Percentiles rank a stretch among this genome's conserved stretches.
Conservation (phyloP, 139 green algal genomes). For the Coelastrella sp. region DNA sequence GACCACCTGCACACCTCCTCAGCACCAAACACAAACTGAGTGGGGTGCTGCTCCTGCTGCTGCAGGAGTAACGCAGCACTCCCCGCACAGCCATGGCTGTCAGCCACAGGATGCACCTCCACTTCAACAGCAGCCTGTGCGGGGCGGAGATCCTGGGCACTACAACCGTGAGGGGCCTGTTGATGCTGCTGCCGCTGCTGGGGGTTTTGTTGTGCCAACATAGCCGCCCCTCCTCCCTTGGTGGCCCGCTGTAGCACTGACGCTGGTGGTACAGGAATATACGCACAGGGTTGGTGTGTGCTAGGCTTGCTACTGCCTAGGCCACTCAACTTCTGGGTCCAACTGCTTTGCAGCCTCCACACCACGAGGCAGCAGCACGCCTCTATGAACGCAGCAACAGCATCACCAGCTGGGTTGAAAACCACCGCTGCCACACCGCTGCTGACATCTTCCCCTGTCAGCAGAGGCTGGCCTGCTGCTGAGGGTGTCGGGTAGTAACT, state of each 20-base stretch:
- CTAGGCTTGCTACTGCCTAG: constrained; percentile 28
- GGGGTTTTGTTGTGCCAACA: background rate
- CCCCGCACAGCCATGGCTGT: background rate
- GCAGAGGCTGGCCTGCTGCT: background rate
- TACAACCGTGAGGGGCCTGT: too few species aligned
- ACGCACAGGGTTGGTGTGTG: constrained; percentile 13
- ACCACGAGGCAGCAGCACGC: constrained; percentile 7
- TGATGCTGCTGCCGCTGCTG: constrained; percentile 23
- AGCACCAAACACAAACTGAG: background rate
- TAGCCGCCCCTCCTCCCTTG: background rate
- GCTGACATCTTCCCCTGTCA: constrained; percentile 2
- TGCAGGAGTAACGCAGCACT: background rate
- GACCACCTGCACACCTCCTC: background rate
- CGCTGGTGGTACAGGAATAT: constrained; percentile 15
- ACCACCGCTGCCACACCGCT: constrained; percentile 29
- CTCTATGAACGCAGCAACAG: constrained; percentile 16
- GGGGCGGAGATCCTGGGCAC: too few species aligned
- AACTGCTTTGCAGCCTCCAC: constrained; percentile 27
- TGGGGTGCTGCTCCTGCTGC: constrained; percentile 7
- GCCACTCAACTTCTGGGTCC: constrained; percentile 35
- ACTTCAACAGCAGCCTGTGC: too few species aligned
- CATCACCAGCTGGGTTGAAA: constrained; percentile 41
- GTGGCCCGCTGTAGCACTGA: background rate
- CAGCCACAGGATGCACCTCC: too few species aligned
- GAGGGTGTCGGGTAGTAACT: background rate